phyloP scores from a whole-genome alignment of 495 filamentous ascomycete genomes.

The Penicillium daleae region DNA sequence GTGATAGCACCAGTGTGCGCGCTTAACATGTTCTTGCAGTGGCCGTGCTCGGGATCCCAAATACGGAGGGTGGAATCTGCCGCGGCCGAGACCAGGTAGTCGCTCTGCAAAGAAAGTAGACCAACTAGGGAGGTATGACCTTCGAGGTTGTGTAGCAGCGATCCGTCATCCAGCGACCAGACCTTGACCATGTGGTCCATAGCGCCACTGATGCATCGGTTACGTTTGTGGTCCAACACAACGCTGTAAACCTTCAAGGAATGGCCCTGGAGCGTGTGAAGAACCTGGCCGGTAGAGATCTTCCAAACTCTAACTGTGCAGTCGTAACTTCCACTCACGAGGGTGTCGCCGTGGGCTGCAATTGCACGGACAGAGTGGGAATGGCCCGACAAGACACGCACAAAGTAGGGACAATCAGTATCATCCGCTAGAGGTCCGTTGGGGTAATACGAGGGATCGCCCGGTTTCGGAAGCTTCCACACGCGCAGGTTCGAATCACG shows the following conservation, averaged over 20 bases:
- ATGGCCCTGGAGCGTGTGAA: conserved; percentile 88
- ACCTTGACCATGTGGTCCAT: conserved; percentile 99
- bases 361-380: conserved; percentile 97
- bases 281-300: conserved; percentile 90
- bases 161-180: conserved; percentile 92
- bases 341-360: conserved; percentile 89
- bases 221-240: conserved; percentile 88
- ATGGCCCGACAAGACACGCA: conserved; percentile 85
- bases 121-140: conserved; percentile 94
- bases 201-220: conserved; percentile 94
- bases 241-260: conserved; percentile 96
- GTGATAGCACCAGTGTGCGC: conserved; percentile 98
- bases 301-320: conserved; percentile 96
- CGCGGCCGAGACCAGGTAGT: conserved; percentile 90
- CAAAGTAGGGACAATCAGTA: conserved; percentile 88
- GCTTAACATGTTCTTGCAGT: conserved; percentile 84
- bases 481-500: conserved; percentile 92
- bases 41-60: conserved; percentile 94
- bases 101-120: conserved; percentile 82
- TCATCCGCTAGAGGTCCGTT: conserved; percentile 76
- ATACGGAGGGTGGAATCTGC: conserved; percentile 94
- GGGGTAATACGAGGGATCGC: conserved; percentile 74
- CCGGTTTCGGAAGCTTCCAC: conserved; percentile 90
- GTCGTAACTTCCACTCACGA: conserved; percentile 99
- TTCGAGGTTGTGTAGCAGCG: conserved; percentile 86